phyloP scores from a whole-genome alignment of 352 stramenopile species.

The Phytophthora aleatoria region DNA sequence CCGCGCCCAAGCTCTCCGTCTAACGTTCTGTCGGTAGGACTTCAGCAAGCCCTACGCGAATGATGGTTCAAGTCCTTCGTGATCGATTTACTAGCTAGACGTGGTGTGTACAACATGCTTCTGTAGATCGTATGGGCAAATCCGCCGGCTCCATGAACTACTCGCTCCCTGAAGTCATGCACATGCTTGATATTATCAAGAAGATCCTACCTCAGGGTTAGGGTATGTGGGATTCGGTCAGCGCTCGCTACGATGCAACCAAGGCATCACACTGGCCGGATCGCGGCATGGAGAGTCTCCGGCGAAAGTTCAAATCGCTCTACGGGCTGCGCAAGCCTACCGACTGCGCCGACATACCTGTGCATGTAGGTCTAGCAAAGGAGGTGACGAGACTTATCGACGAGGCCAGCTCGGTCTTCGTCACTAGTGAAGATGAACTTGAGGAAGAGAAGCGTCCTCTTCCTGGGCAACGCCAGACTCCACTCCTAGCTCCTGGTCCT shows the following conservation, averaged over 20 bases:
- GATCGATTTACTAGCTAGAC: too few species aligned
- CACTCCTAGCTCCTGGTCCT: too few species aligned
- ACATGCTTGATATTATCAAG: conserved; percentile 1
- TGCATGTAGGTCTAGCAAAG: neutral
- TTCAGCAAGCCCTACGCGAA: too few species aligned
- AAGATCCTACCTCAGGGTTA: neutral
- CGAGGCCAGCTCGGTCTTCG: neutral
- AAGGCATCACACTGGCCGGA: neutral
- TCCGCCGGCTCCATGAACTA: neutral
- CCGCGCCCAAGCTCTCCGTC: too few species aligned
- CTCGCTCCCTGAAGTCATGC: neutral
- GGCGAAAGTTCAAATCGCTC: neutral
- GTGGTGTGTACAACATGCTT: too few species aligned
- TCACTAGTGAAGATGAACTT: neutral
- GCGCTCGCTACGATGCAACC: neutral
- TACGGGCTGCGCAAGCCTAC: neutral
- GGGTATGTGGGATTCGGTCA: conserved; percentile 1
- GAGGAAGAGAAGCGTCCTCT: too few species aligned
- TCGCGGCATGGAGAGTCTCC: neutral
- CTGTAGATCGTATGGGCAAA: neutral
- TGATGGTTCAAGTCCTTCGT: too few species aligned
- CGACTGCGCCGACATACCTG: neutral
- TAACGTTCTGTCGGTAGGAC: too few species aligned
- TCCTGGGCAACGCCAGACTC: too few species aligned
- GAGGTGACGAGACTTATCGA: neutral